Evolutionary conservation across 1,284 basidiomycete species (phyloP).

Genomic region (Puccinia novopanici): DNA sequence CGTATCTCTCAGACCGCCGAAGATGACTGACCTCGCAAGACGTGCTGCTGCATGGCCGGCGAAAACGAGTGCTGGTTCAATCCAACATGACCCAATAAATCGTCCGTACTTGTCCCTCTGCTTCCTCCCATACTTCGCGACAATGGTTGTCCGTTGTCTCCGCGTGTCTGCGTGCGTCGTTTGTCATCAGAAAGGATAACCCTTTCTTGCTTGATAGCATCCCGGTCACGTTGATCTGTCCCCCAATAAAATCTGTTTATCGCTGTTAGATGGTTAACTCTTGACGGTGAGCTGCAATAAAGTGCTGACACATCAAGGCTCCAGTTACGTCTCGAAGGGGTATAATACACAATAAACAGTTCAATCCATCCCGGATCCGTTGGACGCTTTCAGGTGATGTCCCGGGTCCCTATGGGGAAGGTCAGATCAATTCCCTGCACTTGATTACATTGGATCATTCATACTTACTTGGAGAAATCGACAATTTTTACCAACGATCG

Average conservation of each 20-base stretch:
- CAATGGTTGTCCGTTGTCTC: background rate
- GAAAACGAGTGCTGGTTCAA: conserved; percentile 3
- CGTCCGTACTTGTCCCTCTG: background rate
- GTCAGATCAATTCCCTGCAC: background rate
- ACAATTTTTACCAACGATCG: conserved; percentile 56
- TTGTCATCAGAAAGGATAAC: conserved; percentile 38
- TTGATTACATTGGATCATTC: background rate
- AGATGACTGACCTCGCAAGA: background rate
- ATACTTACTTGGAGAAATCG: background rate
- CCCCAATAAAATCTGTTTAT: conserved; percentile 42
- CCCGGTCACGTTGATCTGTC: conserved; percentile 39
- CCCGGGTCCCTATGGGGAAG: conserved; percentile 19
- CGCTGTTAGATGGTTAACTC: background rate
- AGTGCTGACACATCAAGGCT: conserved; percentile 32
- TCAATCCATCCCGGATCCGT: conserved; percentile 35
- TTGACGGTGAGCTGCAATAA: background rate
- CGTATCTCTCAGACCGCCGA: background rate
- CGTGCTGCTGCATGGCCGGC: background rate
- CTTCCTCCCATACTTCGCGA: background rate
- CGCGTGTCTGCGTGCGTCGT: background rate
- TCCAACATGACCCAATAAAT: background rate
- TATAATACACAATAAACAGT: conserved; percentile 38
- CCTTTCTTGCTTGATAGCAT: conserved; percentile 26
- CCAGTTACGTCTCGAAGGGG: conserved; percentile 33
- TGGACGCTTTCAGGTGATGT: conserved; percentile 41